Evolutionary conservation across 2,329 filamentous ascomycete species (phyloP).

Genomic region (Beauveria pseudobassiana): DNA sequence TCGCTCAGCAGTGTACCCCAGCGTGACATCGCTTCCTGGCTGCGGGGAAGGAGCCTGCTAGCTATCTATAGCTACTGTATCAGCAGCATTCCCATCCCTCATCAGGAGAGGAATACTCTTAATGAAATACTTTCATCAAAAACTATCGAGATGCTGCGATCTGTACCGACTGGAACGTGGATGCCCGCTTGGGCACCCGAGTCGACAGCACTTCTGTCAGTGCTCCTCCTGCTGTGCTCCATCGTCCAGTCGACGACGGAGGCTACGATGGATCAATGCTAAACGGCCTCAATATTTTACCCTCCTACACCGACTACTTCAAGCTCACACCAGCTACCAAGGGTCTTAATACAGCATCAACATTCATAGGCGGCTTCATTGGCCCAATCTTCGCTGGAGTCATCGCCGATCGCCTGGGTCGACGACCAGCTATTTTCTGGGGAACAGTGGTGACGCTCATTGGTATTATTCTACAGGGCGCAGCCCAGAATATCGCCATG

Average conservation of each 20-base stretch:
- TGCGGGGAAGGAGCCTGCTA: not conserved
- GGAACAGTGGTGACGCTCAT: slow-evolving; percentile 34
- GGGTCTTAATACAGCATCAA: slow-evolving; percentile 46
- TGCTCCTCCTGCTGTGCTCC: slow-evolving; percentile 35
- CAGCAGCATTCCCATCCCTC: not conserved
- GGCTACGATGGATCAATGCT: slow-evolving; percentile 45
- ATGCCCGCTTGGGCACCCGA: slow-evolving; percentile 39
- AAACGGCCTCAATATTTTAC: slow-evolving; percentile 50
- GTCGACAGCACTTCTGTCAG: slow-evolving; percentile 30
- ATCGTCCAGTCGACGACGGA: slow-evolving; percentile 31
- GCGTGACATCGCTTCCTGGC: not conserved
- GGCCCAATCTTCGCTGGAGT: slow-evolving; percentile 34
- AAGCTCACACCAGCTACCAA: slow-evolving; percentile 42
- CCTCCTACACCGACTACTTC: slow-evolving; percentile 50
- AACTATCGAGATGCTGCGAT: not conserved
- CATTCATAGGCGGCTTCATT: slow-evolving; percentile 43
- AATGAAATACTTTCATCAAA: not conserved
- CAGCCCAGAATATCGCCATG: slow-evolving; percentile 44
- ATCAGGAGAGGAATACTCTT: fast-evolving
- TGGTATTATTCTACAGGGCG: slow-evolving; percentile 38
- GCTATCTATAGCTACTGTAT: not conserved
- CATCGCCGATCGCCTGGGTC: slow-evolving; percentile 34
- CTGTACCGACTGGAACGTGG: slow-evolving; percentile 33
- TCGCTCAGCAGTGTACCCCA: not conserved
- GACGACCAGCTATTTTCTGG: slow-evolving; percentile 37